A percentile compares a stretch with the other conserved stretches of the same genome.
Evolutionary conservation across 108 stramenopile species (phyloP).

Genomic region (Poteriospumella lacustris): DNA sequence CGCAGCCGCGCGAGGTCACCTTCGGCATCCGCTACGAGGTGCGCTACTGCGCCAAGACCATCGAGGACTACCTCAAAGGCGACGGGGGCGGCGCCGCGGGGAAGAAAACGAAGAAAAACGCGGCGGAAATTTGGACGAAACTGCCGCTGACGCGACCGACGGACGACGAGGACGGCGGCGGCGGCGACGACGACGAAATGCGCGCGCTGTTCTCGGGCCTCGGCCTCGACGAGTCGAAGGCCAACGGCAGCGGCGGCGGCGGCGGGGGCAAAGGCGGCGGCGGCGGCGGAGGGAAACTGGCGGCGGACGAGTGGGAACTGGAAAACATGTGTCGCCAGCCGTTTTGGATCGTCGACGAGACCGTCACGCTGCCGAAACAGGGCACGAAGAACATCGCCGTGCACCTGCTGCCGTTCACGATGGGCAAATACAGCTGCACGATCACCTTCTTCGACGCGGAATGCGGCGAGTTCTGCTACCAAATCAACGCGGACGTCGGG

Average conservation of each 20-base stretch:
- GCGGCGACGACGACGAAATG: not conserved
- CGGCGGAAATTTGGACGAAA: slow-evolving; percentile 30
- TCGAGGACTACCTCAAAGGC: not conserved
- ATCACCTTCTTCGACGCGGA: slow-evolving; percentile 46
- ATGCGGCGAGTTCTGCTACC: slow-evolving; percentile 54
- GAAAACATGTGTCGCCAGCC: slow-evolving; percentile 26
- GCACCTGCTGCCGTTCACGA: slow-evolving; percentile 48
- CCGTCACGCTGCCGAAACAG: slow-evolving; percentile 25
- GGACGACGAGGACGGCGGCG: slow-evolving; percentile 22
- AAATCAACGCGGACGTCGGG: slow-evolving; percentile 40
- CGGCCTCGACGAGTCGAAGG: slow-evolving; percentile 1
- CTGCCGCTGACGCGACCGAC: slow-evolving; percentile 31
- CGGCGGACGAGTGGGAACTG: slow-evolving; percentile 23
- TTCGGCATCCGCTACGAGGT: not conserved
- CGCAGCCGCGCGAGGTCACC: not conserved
- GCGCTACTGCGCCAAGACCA: not conserved
- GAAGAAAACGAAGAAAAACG: slow-evolving; percentile 33
- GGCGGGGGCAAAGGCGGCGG: not conserved
- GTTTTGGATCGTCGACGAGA: slow-evolving; percentile 25
- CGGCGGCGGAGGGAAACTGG: not conserved
- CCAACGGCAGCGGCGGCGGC: slow-evolving; percentile 21
- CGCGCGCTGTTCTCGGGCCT: slow-evolving; percentile 22
- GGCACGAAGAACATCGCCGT: slow-evolving; percentile 28
- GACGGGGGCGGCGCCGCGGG: not conserved
- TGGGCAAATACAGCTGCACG: slow-evolving; percentile 49